Conservation (phyloP, 495 filamentous ascomycete species). For the Penicillium cataractarum region DNA sequence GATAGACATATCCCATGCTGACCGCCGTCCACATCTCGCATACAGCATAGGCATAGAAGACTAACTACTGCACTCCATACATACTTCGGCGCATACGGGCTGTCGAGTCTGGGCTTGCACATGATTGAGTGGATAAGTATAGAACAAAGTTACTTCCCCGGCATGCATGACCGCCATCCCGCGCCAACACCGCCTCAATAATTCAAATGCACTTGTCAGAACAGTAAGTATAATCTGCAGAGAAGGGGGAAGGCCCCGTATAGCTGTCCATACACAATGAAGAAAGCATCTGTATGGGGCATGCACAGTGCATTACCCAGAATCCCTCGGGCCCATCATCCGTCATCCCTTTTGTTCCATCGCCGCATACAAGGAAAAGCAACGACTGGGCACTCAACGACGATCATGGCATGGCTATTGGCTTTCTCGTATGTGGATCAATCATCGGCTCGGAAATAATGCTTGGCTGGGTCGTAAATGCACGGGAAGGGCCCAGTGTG, state of each 20-base stretch:
- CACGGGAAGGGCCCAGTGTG: background rate
- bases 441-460: background rate
- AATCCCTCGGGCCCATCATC: background rate
- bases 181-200: background rate
- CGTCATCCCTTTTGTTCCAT: background rate
- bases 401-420: background rate
- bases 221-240: background rate
- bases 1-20: background rate
- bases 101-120: background rate
- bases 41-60: background rate
- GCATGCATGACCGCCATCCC: slow-evolving; percentile 1
- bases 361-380: background rate
- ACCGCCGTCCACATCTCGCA: too few species aligned
- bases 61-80: background rate
- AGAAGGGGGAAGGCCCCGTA: background rate
- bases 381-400: background rate
- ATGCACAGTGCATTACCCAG: background rate
- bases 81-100: background rate
- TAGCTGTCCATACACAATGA: background rate
- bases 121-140: slow-evolving; percentile 1
- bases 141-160: background rate
- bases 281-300: background rate
- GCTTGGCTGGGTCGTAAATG: slow-evolving; percentile 2
- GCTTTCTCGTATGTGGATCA: slow-evolving; percentile 1
- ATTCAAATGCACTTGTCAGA: background rate